Evolutionary conservation across 805 yeast species (phyloP).

Genomic region (Myxozyma mucilagina): DNA sequence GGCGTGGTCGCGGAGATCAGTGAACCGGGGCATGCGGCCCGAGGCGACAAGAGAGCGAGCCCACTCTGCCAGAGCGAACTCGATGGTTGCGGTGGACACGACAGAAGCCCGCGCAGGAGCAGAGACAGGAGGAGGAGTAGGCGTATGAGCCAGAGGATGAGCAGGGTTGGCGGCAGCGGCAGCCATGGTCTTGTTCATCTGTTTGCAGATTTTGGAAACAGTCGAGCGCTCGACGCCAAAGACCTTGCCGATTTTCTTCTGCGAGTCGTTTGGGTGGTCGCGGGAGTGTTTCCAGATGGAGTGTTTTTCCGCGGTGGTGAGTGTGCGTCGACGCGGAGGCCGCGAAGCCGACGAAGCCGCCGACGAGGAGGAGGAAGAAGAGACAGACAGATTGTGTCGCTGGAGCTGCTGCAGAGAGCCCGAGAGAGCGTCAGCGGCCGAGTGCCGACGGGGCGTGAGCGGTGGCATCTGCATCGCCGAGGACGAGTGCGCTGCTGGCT

Average conservation of each 20-base stretch:
- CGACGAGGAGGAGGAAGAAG: not conserved
- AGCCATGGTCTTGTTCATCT: conserved; percentile 20
- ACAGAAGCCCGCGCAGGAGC: not conserved
- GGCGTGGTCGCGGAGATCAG: conserved; percentile 5
- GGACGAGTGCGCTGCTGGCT: not conserved
- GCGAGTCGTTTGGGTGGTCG: conserved; percentile 32
- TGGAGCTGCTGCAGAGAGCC: not conserved
- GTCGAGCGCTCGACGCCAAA: conserved; percentile 36
- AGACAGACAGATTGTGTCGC: not conserved
- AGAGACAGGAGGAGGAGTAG: not conserved
- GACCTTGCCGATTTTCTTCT: conserved; percentile 31
- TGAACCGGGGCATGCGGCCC: not conserved
- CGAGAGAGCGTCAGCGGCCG: not conserved
- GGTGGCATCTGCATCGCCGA: not conserved
- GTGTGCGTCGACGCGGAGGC: conserved; percentile 28
- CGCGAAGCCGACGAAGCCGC: conserved; percentile 5
- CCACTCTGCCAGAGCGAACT: conserved; percentile 16
- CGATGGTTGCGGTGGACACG: not conserved
- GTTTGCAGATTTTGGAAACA: conserved; percentile 34
- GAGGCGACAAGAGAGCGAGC: not conserved
- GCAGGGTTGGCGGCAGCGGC: not conserved
- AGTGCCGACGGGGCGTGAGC: not conserved
- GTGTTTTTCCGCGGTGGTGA: conserved; percentile 28
- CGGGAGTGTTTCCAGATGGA: conserved; percentile 26
- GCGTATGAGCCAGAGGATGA: not conserved